A percentile compares a stretch with the other conserved stretches of the same genome.
These are phyloP conservation scores for Ganoderma lucidum DNA, from an alignment of 1,284 basidiomycete genomes.

Conservation along the genomic window DNA sequence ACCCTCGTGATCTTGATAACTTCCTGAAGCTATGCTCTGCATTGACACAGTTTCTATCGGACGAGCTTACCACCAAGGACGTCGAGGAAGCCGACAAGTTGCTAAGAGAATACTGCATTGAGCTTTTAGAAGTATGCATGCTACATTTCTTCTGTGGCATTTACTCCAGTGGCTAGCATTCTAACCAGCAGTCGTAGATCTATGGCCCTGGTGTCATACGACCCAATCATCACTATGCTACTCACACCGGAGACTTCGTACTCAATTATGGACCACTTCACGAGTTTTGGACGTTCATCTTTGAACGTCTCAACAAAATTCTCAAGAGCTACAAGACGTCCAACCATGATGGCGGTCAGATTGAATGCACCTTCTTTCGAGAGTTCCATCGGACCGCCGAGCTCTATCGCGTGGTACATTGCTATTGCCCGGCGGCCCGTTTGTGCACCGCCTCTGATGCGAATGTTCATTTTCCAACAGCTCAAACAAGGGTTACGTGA, in stretches of 20 bases:
- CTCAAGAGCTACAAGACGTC: constrained; percentile 45
- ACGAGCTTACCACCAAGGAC: constrained; percentile 24
- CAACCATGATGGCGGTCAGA: constrained; percentile 43
- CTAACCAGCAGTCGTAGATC: constrained; percentile 28
- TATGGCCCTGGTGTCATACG: constrained; percentile 38
- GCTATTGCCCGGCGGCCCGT: no score
- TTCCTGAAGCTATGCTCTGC: constrained; percentile 39
- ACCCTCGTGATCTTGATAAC: constrained; percentile 32
- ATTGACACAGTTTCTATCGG: constrained; percentile 27
- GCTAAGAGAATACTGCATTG: constrained; percentile 35
- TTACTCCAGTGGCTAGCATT: no score
- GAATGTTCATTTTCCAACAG: no score
- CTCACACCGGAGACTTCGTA: constrained; percentile 36
- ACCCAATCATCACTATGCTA: constrained; percentile 45
- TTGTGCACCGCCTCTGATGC: no score
- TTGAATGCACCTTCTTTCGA: constrained; percentile 44
- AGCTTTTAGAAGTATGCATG: constrained; percentile 30
- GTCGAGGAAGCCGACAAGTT: constrained; percentile 32
- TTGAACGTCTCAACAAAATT: constrained; percentile 47
- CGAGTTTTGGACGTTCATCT: constrained; percentile 48
- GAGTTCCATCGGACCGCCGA: constrained; percentile 40
- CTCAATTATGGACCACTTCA: constrained; percentile 44
- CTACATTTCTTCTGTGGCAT: no score
- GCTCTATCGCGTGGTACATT: no score
- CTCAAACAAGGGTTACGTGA: no score